Evolutionary conservation across 176 grass and related monocot species (phyloP), one percentile per base, ranked within the genome.

Genomic region (Oryza nivara): DNA sequence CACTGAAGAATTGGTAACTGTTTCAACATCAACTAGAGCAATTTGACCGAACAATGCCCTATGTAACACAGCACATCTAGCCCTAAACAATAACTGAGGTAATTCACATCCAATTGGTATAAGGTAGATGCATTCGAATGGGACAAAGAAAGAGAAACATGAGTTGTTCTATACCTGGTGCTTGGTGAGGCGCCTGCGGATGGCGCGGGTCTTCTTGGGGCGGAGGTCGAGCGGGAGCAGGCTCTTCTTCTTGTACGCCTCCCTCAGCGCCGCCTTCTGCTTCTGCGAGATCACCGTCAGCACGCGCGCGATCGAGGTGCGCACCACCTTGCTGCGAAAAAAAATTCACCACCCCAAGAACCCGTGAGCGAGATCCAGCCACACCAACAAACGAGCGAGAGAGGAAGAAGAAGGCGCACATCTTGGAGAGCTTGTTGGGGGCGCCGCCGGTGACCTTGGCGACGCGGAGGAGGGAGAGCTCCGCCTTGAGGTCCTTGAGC

Each of bases 401-500:
- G 4, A 5, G 1, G 54, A 58, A 0, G 6, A 25, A 23, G 15
- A 11, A 22, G 63, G 22, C 61, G 19, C 66, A 92, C 93, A 97
- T 97, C 91, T 97, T 97, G 44, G 94, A 97, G 67, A 97, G 94
- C 91, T 97, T 97, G 87, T 97, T 97, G 65, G 94, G 94, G 17
- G 94, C 94, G 1, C 94, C 94, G 23, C 94, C 94, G 82, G 94
- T 97, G 87, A 97, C 94, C 83, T 97, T 97, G 72, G 94, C 94
- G 41, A 97, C 94, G 75, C 94, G 91, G 60, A 97, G 94, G 15
- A 97, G 94, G 85, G 94, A 97, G 14, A 97, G 91, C 87, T 97
- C 94, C 38, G 89, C 68, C 87, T 97, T 97, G 41, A 97, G 85
- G 16, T 97, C 89, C 87, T 92, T 97, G 35, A 97, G 91, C 85